Percentiles rank a stretch among this genome's conserved stretches.
Evolutionary conservation across 306 rosid species (phyloP).

Genomic region (Nissolia schottii): DNA sequence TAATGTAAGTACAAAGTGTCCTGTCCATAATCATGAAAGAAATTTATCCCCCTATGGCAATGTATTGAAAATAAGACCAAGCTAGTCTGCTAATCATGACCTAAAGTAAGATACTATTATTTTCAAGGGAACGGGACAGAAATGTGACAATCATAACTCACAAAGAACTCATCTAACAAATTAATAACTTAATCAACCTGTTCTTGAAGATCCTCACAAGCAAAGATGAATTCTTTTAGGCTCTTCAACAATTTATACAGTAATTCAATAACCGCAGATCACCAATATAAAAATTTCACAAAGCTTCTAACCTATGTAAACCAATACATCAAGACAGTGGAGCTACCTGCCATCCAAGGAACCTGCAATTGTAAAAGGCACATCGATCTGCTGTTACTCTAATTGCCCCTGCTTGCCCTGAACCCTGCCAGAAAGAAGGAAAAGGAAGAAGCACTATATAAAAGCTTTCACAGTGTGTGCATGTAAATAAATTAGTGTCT

Average conservation of each 20-base stretch:
- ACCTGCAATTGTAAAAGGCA: conserved; percentile 95
- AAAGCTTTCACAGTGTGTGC: neutral
- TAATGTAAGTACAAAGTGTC: conserved; percentile 87
- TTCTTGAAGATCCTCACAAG: neutral
- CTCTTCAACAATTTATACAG: neutral
- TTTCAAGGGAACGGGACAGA: neutral
- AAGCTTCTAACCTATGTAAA: conserved; percentile 15
- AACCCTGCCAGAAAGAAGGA: conserved; percentile 58
- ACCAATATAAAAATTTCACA: neutral
- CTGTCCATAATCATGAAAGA: conserved; percentile 38
- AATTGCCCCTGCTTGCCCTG: conserved; percentile 96
- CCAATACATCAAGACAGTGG: conserved; percentile 6
- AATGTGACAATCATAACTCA: conserved; percentile 12
- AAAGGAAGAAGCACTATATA: neutral
- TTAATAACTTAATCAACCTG: neutral
- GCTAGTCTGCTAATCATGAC: neutral
- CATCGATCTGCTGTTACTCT: conserved; percentile 98
- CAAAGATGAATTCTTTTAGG: neutral
- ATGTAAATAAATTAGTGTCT: neutral
- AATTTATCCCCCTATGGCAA: neutral
- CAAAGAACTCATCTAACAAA: conserved; percentile 7
- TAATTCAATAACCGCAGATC: neutral
- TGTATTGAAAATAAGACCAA: conserved; percentile 14
- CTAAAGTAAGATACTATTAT: neutral
- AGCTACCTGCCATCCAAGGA: conserved; percentile 98